Percentiles rank a stretch among this genome's conserved stretches.
phyloP scores from a whole-genome alignment of 495 filamentous ascomycete species.

The Penicillium pancosmium region DNA sequence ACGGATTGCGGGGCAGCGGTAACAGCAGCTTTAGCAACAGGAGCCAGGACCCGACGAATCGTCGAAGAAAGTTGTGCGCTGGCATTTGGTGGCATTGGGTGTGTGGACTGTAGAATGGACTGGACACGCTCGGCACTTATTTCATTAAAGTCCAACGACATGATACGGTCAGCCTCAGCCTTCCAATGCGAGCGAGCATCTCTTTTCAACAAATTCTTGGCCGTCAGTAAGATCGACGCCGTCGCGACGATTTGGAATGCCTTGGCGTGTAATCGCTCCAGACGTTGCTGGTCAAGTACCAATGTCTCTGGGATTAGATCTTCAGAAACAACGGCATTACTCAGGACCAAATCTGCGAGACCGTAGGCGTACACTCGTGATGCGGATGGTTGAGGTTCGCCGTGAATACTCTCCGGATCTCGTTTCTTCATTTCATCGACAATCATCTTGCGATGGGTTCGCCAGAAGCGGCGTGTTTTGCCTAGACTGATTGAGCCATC shows the following conservation, averaged over 20 bases:
- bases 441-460: slow-evolving; percentile 66
- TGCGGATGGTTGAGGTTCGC: slow-evolving; percentile 38
- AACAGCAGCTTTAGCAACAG: slow-evolving; percentile 42
- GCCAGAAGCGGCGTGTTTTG: slow-evolving; percentile 73
- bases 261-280: slow-evolving; percentile 64
- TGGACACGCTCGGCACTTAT: slow-evolving; percentile 66
- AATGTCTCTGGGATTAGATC: slow-evolving; percentile 82
- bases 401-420: slow-evolving; percentile 68
- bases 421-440: slow-evolving; percentile 71
- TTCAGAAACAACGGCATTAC: slow-evolving; percentile 55
- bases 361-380: slow-evolving; percentile 81
- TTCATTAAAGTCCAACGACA: slow-evolving; percentile 58
- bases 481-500: slow-evolving; percentile 59
- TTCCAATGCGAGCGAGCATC: slow-evolving; percentile 92
- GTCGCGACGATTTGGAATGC: slow-evolving; percentile 77
- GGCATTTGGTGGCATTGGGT: slow-evolving; percentile 68
- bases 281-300: slow-evolving; percentile 73
- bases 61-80: slow-evolving; percentile 49
- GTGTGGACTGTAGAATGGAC: slow-evolving; percentile 75
- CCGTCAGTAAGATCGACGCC: slow-evolving; percentile 81
- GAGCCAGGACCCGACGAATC: slow-evolving; percentile 58
- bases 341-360: slow-evolving; percentile 65
- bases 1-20: slow-evolving; percentile 42
- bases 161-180: slow-evolving; percentile 76
- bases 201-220: slow-evolving; percentile 93